Evolutionary conservation across 768 basidiomycete species (phyloP), one percentile per base, ranked within the genome.

Genomic region (Tricholomella constricta): DNA sequence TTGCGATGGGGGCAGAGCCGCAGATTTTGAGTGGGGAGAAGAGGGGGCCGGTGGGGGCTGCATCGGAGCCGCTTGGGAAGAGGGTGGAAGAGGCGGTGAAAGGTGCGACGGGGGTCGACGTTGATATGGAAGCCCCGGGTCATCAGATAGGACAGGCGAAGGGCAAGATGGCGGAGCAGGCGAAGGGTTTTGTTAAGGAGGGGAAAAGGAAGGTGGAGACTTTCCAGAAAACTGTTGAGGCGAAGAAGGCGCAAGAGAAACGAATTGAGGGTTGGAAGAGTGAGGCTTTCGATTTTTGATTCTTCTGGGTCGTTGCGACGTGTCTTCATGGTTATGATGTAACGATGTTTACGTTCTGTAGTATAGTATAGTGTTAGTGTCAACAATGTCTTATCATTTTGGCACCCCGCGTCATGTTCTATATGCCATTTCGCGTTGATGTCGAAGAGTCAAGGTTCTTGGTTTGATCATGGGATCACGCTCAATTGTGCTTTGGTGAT

Each of bases 1-100:
- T 90, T 43, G 88, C 87, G 0, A 69, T 89, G 71, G 88, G 88
- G 2, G 84, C 79, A 6, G 86, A 87, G 67, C 88, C 88, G 31
- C 88, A 90, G 72, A 81, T 90, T 27, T 66, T 90, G 25, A 68
- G 79, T 23, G 84, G 86, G 0, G 79, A 84, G 56, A 88, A 90
- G 74, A 76, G 72, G 3, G 88, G 88, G 0, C 88, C 88, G 0
- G 61, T 83, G 31, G 88, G 83, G 2, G 82, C 73, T 2, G 75
- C 74, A 4, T 75, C 82, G 2, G 78, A 74, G 57, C 65, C 65
- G 10, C 41, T 81, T 2, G 64, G 54, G 37, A 71, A 81, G 47
- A 72, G 68, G 4, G 61, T 75, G 5, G 64, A 60, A 0, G 72
- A 68, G 8, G 58, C 62, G 43, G 71, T 72, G 36, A 47, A 64